phyloP scores from a whole-genome alignment of 768 basidiomycete genomes.

The Nevesoporus exiguus region DNA sequence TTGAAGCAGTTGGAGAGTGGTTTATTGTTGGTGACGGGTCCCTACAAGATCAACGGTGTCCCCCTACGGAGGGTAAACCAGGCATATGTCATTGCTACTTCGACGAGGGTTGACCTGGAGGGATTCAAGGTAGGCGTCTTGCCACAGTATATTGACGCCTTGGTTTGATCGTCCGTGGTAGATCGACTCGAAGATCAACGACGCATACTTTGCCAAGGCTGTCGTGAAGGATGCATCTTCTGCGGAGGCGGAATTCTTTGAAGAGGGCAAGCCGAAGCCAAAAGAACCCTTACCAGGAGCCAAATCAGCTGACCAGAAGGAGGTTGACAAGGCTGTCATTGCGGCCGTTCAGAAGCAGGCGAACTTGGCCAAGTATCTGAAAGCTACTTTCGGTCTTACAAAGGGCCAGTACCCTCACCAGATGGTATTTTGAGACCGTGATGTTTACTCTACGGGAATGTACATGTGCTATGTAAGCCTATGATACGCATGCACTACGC shows the following conservation, averaged over 20 bases:
- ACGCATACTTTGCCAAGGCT: slow-evolving; percentile 89
- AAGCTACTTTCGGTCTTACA: slow-evolving; percentile 88
- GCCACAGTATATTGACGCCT: neutral
- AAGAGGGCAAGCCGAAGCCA: slow-evolving; percentile 86
- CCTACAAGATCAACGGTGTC: slow-evolving; percentile 98
- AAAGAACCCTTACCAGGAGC: slow-evolving; percentile 84
- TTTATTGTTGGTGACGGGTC: slow-evolving; percentile 92
- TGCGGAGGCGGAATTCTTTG: slow-evolving; percentile 97
- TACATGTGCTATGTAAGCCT: slow-evolving; percentile 20
- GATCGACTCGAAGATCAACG: slow-evolving; percentile 89
- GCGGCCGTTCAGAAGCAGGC: slow-evolving; percentile 87
- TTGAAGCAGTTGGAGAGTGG: slow-evolving; percentile 94
- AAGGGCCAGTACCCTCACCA: slow-evolving; percentile 98
- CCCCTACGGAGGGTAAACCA: slow-evolving; percentile 97
- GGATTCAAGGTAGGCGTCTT: slow-evolving; percentile 60
- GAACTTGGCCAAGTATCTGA: slow-evolving; percentile 89
- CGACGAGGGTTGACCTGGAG: slow-evolving; percentile 84
- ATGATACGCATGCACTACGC: slow-evolving; percentile 23
- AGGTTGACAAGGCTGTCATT: slow-evolving; percentile 73
- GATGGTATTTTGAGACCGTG: slow-evolving; percentile 69
- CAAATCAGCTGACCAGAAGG: slow-evolving; percentile 90
- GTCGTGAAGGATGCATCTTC: slow-evolving; percentile 64
- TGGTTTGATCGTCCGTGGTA: slow-evolving; percentile 30
- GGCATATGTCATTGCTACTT: slow-evolving; percentile 98
- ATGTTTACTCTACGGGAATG: slow-evolving; percentile 9